Percentiles rank a stretch among this genome's conserved stretches.
phyloP scores from a whole-genome alignment of 768 basidiomycete genomes.

The Austroboletus eburneus region DNA sequence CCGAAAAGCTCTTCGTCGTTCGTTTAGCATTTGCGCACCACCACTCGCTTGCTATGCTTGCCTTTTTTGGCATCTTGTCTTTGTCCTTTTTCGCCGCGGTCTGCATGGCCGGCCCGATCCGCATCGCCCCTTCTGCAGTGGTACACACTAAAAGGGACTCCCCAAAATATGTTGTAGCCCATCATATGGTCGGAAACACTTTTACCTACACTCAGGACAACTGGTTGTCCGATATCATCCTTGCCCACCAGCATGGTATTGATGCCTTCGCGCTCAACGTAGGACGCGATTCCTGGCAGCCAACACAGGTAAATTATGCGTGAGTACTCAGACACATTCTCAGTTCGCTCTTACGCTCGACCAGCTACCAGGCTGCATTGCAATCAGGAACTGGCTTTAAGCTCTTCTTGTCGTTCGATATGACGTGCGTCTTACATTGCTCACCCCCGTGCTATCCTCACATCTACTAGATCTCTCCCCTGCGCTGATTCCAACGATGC shows the following conservation, averaged over 20 bases:
- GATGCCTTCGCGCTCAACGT: slow-evolving; percentile 73
- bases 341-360: slow-evolving; percentile 15
- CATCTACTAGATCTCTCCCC: slow-evolving; percentile 44
- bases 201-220: slow-evolving; percentile 48
- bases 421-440: slow-evolving; percentile 47
- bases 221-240: slow-evolving; percentile 49
- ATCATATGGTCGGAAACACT: slow-evolving; percentile 63
- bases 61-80: slow-evolving; percentile 9
- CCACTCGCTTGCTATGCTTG: slow-evolving; percentile 18
- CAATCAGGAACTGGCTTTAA: slow-evolving; percentile 56
- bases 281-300: slow-evolving; percentile 62
- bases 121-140: background rate
- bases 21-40: slow-evolving; percentile 12
- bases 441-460: background rate
- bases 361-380: slow-evolving; percentile 53
- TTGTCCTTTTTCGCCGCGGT: slow-evolving; percentile 8
- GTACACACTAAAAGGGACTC: slow-evolving; percentile 12
- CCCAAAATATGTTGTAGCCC: slow-evolving; percentile 49
- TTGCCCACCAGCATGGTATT: slow-evolving; percentile 55
- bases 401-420: slow-evolving; percentile 75
- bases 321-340: slow-evolving; percentile 31
- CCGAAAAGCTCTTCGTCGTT: slow-evolving; percentile 10
- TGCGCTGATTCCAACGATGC: slow-evolving; percentile 49
- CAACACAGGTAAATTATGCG: slow-evolving; percentile 58
- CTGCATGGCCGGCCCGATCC: slow-evolving; percentile 14